Percentiles rank a stretch among this genome's conserved stretches.
These are phyloP conservation scores for Plasmodium gallinaceum DNA, from an alignment of 169 alveolate genomes.

Conservation along the genomic window DNA sequence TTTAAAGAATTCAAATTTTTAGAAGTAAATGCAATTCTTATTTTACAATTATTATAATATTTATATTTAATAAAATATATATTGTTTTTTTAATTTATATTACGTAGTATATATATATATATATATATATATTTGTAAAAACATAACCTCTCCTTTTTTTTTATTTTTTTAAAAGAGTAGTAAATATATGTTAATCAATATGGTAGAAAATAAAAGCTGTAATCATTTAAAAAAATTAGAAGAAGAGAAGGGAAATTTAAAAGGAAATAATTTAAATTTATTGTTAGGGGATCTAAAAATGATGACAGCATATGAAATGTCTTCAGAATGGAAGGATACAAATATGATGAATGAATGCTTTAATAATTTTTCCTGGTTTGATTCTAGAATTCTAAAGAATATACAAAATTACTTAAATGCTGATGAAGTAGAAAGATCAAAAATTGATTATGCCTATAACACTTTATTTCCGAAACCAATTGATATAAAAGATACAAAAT, in stretches of 20 bases:
- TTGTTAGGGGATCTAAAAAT: constrained; percentile 79
- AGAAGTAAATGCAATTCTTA: too few relatives aligned
- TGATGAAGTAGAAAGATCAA: constrained; percentile 76
- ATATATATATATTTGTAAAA: not conserved
- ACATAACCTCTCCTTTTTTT: not conserved
- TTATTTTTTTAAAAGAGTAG: not conserved
- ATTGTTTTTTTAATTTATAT: too few relatives aligned
- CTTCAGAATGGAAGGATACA: constrained; percentile 83
- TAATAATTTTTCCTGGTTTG: constrained; percentile 80
- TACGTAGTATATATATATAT: not conserved
- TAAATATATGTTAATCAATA: constrained; percentile 4
- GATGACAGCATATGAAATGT: constrained; percentile 80
- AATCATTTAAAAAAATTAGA: constrained; percentile 38
- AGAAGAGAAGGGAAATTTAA: constrained; percentile 44
- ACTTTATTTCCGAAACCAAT: constrained; percentile 81
- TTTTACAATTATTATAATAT: not conserved
- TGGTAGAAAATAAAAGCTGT: constrained; percentile 13
- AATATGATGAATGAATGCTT: constrained; percentile 79
- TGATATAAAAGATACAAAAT: constrained; percentile 76
- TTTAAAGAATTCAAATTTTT: too few relatives aligned
- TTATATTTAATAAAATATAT: not conserved
- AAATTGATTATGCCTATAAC: constrained; percentile 81
- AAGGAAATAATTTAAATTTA: constrained; percentile 64
- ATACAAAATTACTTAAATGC: constrained; percentile 78
- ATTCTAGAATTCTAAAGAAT: constrained; percentile 74